phyloP scores from a whole-genome alignment of 306 rosid genomes.

The Canavalia gladiata region DNA sequence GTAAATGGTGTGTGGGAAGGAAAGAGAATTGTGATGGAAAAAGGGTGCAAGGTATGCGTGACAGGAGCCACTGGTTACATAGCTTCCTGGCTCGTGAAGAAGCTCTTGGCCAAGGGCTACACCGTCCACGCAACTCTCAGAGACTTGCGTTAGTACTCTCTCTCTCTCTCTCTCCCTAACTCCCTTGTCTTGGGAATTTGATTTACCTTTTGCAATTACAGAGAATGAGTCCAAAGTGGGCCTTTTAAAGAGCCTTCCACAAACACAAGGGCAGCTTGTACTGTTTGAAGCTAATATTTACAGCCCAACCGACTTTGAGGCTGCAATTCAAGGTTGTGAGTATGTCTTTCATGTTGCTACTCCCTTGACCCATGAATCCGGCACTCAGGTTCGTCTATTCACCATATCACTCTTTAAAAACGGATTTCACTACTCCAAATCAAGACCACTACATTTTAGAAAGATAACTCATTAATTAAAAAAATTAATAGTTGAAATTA shows the following conservation, averaged over 20 bases:
- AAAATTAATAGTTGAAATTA: no score
- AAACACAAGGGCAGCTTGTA: slow-evolving; percentile 43
- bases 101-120: slow-evolving; percentile 56
- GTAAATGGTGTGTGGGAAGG: background rate
- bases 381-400: slow-evolving; percentile 47
- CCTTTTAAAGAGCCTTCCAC: slow-evolving; percentile 53
- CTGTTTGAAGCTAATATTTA: slow-evolving; percentile 61
- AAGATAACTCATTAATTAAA: no score
- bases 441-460: no score
- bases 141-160: slow-evolving; percentile 53
- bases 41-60: slow-evolving; percentile 51
- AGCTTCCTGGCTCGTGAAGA: slow-evolving; percentile 52
- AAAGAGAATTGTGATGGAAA: slow-evolving; percentile 14
- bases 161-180: background rate
- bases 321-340: slow-evolving; percentile 54
- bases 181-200: background rate
- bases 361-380: slow-evolving; percentile 41
- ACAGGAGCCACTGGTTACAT: slow-evolving; percentile 63
- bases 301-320: slow-evolving; percentile 46
- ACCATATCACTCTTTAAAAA: background rate
- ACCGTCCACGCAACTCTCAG: slow-evolving; percentile 67
- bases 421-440: no score
- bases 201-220: slow-evolving; percentile 25
- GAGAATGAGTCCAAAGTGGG: slow-evolving; percentile 53
- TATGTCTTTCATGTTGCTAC: slow-evolving; percentile 67